These are phyloP conservation scores for Leccinum pachyderme DNA, from an alignment of 1,284 basidiomycete genomes.

Conservation along the genomic window DNA sequence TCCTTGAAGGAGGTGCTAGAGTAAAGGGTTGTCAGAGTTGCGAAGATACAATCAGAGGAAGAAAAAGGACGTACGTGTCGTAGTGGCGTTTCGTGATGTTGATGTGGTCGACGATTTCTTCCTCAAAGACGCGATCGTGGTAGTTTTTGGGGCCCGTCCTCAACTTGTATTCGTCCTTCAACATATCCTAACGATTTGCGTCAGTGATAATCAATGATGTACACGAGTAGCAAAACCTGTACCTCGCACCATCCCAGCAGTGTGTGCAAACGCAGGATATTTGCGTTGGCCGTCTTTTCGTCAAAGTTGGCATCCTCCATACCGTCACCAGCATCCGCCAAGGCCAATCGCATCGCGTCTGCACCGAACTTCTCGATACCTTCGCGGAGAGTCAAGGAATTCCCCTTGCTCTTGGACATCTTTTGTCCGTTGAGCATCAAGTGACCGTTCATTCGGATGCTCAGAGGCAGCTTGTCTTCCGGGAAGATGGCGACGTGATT, in stretches of 20 bases:
- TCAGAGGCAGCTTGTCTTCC: conserved; percentile 89
- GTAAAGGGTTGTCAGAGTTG: background rate
- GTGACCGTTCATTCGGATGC: conserved; percentile 96
- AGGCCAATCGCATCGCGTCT: conserved; percentile 86
- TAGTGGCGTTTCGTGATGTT: conserved; percentile 79
- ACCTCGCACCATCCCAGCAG: conserved; percentile 92
- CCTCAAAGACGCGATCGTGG: conserved; percentile 88
- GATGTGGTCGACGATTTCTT: conserved; percentile 80
- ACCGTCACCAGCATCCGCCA: conserved; percentile 97
- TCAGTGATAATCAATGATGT: conserved; percentile 7
- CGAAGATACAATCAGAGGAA: background rate
- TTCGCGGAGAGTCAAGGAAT: conserved; percentile 79
- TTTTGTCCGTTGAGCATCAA: conserved; percentile 98
- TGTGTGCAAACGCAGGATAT: conserved; percentile 93
- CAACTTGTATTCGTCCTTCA: conserved; percentile 65
- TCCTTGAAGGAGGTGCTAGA: conserved; percentile 91
- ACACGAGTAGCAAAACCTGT: conserved; percentile 20
- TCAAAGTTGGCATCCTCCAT: conserved; percentile 99
- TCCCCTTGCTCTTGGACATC: conserved; percentile 98
- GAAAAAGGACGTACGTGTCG: conserved; percentile 59
- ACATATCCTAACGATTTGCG: conserved; percentile 61
- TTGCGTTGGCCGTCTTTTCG: conserved; percentile 97
- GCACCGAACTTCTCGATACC: conserved; percentile 87
- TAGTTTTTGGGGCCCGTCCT: conserved; percentile 69
- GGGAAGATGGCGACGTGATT: conserved; percentile 94